Conservation (phyloP, 2,329 filamentous ascomycete genomes). For the Fusarium succisae region DNA sequence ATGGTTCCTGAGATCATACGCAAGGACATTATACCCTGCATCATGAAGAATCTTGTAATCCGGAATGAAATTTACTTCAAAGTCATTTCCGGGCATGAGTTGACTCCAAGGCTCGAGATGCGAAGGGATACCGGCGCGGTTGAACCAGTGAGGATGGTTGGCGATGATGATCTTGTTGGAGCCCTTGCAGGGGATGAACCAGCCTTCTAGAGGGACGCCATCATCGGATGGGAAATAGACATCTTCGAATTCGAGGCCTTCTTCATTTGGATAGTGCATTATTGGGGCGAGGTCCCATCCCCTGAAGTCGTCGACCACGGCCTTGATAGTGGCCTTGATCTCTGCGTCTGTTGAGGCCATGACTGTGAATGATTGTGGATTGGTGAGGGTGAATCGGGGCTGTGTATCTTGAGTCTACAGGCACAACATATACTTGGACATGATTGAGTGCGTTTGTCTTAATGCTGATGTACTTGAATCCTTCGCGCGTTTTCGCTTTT, state of each 20-base stretch:
- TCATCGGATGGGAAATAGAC: conserved; percentile 27
- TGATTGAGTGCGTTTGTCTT: neutral
- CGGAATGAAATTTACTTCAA: conserved; percentile 29
- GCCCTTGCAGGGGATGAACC: conserved; percentile 22
- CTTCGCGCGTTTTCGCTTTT: neutral
- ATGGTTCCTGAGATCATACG: conserved; percentile 28
- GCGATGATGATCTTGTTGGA: conserved; percentile 29
- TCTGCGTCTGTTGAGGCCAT: conserved; percentile 13
- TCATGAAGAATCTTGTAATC: conserved; percentile 33
- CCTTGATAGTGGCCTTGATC: conserved; percentile 4
- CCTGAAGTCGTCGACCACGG: conserved; percentile 23
- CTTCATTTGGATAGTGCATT: conserved; percentile 20
- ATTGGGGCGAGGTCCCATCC: conserved; percentile 21
- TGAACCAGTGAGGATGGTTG: conserved; percentile 33
- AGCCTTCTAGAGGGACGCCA: conserved; percentile 18
- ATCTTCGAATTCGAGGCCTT: conserved; percentile 15
- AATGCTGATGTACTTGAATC: neutral
- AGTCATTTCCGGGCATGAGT: conserved; percentile 23
- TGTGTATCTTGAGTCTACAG: neutral
- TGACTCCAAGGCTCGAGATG: conserved; percentile 20
- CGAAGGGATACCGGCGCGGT: conserved; percentile 18
- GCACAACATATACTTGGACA: neutral
- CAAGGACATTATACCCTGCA: conserved; percentile 20
- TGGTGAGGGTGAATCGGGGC: neutral
- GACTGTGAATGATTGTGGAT: neutral